Evolutionary conservation across 345 rosid species (phyloP).

Genomic region (Lepidium aucheri): DNA sequence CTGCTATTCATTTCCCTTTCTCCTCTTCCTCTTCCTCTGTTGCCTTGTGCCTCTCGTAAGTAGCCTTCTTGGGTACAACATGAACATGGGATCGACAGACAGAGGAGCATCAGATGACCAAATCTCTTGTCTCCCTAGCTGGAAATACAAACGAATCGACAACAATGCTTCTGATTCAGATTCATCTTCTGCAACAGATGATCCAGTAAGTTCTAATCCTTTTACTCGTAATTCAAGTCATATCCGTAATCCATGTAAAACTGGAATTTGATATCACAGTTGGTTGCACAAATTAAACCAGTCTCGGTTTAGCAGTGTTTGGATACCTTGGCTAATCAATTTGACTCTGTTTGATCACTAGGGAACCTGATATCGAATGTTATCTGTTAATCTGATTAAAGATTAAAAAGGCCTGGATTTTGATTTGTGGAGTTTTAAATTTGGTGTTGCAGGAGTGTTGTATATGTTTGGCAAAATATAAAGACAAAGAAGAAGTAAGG

Average conservation of each 20-base stretch:
- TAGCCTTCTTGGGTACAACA: constrained; percentile 84
- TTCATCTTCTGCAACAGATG: constrained; percentile 32
- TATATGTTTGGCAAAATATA: constrained; percentile 78
- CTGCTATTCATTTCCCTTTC: constrained; percentile 86
- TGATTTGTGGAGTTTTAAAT: neutral
- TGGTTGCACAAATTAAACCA: neutral
- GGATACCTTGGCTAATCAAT: neutral
- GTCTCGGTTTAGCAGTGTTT: neutral
- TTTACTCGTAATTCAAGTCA: neutral
- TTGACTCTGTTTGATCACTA: neutral
- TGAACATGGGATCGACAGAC: constrained; percentile 71
- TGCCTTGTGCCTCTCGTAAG: constrained; percentile 78
- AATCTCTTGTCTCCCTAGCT: constrained; percentile 67
- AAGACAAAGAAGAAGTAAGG: constrained; percentile 84
- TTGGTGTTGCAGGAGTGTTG: constrained; percentile 71
- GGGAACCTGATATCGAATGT: neutral
- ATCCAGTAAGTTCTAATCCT: constrained; percentile 34
- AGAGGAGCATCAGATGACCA: constrained; percentile 92
- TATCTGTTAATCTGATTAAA: neutral
- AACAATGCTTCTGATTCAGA: constrained; percentile 22
- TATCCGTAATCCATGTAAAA: neutral
- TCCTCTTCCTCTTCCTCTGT: constrained; percentile 79
- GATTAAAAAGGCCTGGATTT: neutral
- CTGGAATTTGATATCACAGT: neutral
- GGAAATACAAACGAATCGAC: constrained; percentile 59